These are phyloP conservation scores for Aspergillus egyptiacus DNA, from an alignment of 495 filamentous ascomycete genomes.

Conservation along the genomic window DNA sequence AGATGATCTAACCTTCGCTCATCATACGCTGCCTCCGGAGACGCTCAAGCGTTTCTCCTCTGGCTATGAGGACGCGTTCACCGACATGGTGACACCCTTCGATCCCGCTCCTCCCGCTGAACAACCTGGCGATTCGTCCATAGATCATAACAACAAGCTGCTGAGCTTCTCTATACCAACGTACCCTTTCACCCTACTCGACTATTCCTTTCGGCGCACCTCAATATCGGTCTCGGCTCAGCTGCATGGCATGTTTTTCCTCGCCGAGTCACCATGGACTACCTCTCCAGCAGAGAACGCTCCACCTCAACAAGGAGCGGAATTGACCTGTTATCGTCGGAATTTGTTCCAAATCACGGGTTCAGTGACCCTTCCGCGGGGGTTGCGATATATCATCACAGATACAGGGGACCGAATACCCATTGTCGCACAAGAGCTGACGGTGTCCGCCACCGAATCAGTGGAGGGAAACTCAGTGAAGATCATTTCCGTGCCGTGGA, in stretches of 20 bases:
- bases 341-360: slow-evolving; percentile 89
- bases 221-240: slow-evolving; percentile 68
- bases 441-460: slow-evolving; percentile 81
- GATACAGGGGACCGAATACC: slow-evolving; percentile 72
- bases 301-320: slow-evolving; percentile 56
- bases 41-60: slow-evolving; percentile 38
- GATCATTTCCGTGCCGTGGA: slow-evolving; percentile 91
- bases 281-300: slow-evolving; percentile 56
- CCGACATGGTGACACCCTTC: slow-evolving; percentile 46
- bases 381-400: slow-evolving; percentile 65
- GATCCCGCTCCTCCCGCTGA: slow-evolving; percentile 39
- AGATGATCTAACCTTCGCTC: slow-evolving; percentile 40
- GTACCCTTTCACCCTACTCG: slow-evolving; percentile 62
- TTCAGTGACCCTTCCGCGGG: slow-evolving; percentile 68
- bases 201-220: slow-evolving; percentile 57
- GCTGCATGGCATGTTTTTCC: slow-evolving; percentile 91
- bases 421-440: slow-evolving; percentile 67
- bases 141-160: slow-evolving; percentile 71
- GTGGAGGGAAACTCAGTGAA: slow-evolving; percentile 84
- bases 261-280: slow-evolving; percentile 75
- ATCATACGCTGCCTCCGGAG: slow-evolving; percentile 27
- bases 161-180: slow-evolving; percentile 70
- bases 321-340: slow-evolving; percentile 86
- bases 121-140: slow-evolving; percentile 38
- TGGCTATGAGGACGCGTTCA: slow-evolving; percentile 66